Evolutionary conservation across 257 asterid species (phyloP).

Genomic region (Ballota nigra): DNA sequence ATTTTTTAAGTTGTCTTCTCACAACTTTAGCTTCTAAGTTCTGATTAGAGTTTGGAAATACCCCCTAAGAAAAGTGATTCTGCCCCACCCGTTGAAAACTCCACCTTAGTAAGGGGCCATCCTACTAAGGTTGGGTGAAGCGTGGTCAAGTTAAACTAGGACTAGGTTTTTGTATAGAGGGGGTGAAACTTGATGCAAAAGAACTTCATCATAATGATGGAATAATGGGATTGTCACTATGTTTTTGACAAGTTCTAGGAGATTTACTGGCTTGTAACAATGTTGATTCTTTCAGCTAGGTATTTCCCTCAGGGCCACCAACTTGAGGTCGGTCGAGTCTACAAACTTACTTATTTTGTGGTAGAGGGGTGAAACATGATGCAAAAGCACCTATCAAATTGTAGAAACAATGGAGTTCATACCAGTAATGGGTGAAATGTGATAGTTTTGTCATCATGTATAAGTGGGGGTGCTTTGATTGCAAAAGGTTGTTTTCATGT

Average conservation of each 20-base stretch:
- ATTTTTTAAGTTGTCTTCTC: too few species aligned
- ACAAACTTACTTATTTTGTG: background rate
- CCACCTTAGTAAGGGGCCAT: background rate
- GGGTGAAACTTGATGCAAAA: background rate
- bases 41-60: too few species aligned
- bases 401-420: background rate
- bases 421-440: background rate
- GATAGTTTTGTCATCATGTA: background rate
- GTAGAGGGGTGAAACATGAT: background rate
- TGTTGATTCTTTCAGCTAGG: background rate
- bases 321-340: background rate
- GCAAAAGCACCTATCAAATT: background rate
- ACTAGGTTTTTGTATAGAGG: background rate
- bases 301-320: background rate
- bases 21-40: too few species aligned
- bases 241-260: background rate
- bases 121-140: background rate
- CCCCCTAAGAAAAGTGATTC: too few species aligned
- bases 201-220: background rate
- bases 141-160: background rate
- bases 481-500: background rate
- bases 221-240: background rate
- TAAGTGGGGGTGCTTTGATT: background rate
- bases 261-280: background rate
- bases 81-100: too few species aligned